phyloP scores from a whole-genome alignment of 257 asterid species.

The Fraxinus anomala region DNA sequence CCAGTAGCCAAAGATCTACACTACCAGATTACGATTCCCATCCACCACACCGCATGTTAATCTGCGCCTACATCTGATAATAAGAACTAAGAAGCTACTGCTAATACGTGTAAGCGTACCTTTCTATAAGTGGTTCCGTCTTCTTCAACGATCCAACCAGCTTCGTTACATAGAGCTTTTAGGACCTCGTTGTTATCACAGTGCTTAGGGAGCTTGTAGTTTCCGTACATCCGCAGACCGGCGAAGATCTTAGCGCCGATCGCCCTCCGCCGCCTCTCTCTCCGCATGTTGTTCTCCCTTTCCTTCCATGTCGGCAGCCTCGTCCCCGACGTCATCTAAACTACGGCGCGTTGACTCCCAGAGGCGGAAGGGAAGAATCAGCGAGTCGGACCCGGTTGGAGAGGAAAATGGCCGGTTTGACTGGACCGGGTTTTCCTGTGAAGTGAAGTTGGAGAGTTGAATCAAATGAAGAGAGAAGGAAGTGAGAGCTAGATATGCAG shows the following conservation, averaged over 20 bases:
- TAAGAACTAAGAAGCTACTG: not conserved
- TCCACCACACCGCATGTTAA: not conserved
- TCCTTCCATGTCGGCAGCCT: constrained; percentile 98
- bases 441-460: constrained; percentile 2
- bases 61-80: constrained; percentile 2
- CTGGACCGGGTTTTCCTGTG: constrained; percentile 28
- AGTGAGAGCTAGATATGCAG: constrained; percentile 24
- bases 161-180: constrained; percentile 89
- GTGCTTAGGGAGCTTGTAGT: constrained; percentile 89
- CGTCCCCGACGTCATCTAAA: constrained; percentile 77
- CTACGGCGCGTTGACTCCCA: constrained; percentile 29
- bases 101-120: constrained; percentile 40
- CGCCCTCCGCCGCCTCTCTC: constrained; percentile 96
- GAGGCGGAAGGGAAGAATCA: constrained; percentile 9
- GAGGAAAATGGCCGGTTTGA: constrained; percentile 18
- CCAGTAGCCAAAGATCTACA: constrained; percentile 26
- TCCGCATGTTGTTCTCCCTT: constrained; percentile 91
- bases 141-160: constrained; percentile 91
- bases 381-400: constrained; percentile 26
- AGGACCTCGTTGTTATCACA: constrained; percentile 93
- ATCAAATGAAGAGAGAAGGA: constrained; percentile 18
- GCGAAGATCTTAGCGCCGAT: constrained; percentile 94
- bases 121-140: constrained; percentile 92
- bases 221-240: constrained; percentile 90
- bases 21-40: not conserved